Evolutionary conservation across 805 yeast genomes (phyloP).

Genomic region (Candida caryicola): DNA sequence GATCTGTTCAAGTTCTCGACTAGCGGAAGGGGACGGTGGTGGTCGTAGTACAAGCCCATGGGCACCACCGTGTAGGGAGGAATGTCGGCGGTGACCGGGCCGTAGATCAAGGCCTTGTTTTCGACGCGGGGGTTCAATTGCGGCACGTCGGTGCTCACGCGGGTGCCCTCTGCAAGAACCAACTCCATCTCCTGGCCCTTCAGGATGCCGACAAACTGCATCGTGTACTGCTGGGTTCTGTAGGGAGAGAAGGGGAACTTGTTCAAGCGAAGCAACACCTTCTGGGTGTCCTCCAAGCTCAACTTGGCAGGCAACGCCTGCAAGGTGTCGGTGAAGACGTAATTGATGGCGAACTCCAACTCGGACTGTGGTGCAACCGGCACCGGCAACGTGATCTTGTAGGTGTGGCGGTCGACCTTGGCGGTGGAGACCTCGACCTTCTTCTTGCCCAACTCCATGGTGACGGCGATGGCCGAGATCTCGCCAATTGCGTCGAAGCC

Average conservation of each 20-base stretch:
- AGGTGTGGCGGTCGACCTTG: slow-evolving; percentile 20
- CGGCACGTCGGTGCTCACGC: slow-evolving; percentile 21
- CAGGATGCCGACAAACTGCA: slow-evolving; percentile 45
- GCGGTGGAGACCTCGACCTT: slow-evolving; percentile 25
- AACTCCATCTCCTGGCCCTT: slow-evolving; percentile 47
- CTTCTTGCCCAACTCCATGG: slow-evolving; percentile 18
- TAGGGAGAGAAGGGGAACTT: slow-evolving; percentile 64
- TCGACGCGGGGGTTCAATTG: slow-evolving; percentile 35
- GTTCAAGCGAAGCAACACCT: slow-evolving; percentile 50
- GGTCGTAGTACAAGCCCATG: slow-evolving; percentile 60
- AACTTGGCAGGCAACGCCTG: slow-evolving; percentile 65
- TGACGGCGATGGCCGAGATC: slow-evolving; percentile 44
- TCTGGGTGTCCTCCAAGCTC: slow-evolving; percentile 59
- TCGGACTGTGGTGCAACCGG: slow-evolving; percentile 66
- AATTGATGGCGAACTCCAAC: slow-evolving; percentile 46
- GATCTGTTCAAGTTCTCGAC: slow-evolving; percentile 65
- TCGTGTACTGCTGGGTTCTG: slow-evolving; percentile 45
- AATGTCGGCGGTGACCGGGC: slow-evolving; percentile 47
- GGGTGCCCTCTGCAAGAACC: slow-evolving; percentile 15
- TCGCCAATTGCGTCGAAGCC: slow-evolving; percentile 45
- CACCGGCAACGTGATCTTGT: slow-evolving; percentile 52
- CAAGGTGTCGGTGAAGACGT: slow-evolving; percentile 46
- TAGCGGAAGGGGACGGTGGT: slow-evolving; percentile 61
- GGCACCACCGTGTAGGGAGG: slow-evolving; percentile 47
- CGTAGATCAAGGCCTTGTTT: slow-evolving; percentile 47